Evolutionary conservation across 768 basidiomycete genomes (phyloP).

Genomic region (Boletus sp.): DNA sequence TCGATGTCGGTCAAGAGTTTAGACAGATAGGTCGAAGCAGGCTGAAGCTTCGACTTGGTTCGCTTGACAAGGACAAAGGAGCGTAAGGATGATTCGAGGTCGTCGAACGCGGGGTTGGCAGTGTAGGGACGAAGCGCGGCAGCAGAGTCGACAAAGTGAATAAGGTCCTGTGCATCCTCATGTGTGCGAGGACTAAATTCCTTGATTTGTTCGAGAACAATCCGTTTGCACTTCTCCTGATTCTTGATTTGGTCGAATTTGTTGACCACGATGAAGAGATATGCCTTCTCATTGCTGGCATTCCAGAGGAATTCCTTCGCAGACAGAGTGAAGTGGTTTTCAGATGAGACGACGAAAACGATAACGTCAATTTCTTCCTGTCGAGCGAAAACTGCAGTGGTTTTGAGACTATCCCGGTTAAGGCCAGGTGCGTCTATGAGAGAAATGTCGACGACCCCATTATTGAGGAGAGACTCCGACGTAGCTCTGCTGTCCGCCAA

Average conservation of each 20-base stretch:
- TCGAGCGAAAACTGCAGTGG: slow-evolving; percentile 91
- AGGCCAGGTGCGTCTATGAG: slow-evolving; percentile 98
- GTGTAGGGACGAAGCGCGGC: slow-evolving; percentile 64
- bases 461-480: slow-evolving; percentile 84
- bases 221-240: slow-evolving; percentile 86
- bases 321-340: slow-evolving; percentile 97
- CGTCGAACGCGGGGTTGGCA: slow-evolving; percentile 72
- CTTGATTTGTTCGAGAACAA: slow-evolving; percentile 92
- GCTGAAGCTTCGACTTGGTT: slow-evolving; percentile 93
- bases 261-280: slow-evolving; percentile 98
- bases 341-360: slow-evolving; percentile 96
- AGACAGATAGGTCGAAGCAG: slow-evolving; percentile 86
- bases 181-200: slow-evolving; percentile 89
- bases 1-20: slow-evolving; percentile 91
- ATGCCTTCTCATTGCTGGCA: slow-evolving; percentile 96
- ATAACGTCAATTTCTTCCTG: slow-evolving; percentile 99
- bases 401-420: slow-evolving; percentile 92
- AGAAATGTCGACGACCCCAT: slow-evolving; percentile 95
- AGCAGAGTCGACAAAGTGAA: slow-evolving; percentile 97
- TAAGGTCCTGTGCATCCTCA: slow-evolving; percentile 88
- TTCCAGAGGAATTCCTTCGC: slow-evolving; percentile 91
- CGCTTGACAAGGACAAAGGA: slow-evolving; percentile 96
- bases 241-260: slow-evolving; percentile 95
- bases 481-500: slow-evolving; percentile 77
- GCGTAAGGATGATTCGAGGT: slow-evolving; percentile 85